Base-by-base conservation (phyloP, 805 yeast species). In the Metschnikowia koreensis region DNA sequence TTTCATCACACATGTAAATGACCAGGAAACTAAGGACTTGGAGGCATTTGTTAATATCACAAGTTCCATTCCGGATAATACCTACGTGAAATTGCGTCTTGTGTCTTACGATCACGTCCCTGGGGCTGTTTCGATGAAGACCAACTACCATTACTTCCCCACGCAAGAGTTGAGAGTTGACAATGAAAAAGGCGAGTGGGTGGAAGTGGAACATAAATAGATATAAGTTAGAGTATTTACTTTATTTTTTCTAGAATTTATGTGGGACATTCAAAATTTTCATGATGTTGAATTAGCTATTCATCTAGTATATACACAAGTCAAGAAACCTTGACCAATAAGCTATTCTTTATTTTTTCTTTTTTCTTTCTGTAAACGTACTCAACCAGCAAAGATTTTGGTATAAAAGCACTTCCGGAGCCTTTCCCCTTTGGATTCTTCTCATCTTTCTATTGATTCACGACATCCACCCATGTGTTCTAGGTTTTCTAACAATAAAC, bases 1-100 rank as follows among this genome's bases (percentile, higher is more conserved):
- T 61, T 91, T 90, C 73, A 87, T 91, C 51, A 91, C 97, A 1
- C 97, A 90, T 65, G 89, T 91, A 42, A 89, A 91, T 66, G 96
- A 89, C 48, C 62, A 70, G 15, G 82, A 85, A 44, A 89, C 96
- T 0, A 82, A 83, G 8, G 87, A 84, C 41, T 66, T 92, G 50
- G 86, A 82, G 29, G 75, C 83, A 3, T 91, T 92, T 61, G 70
- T 87, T 54, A 68, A 73, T 22, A 86, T 81, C 45, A 88, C 87
- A n/a, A 81, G 80, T 57, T 67, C 75, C 15, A 86, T 91, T 46
- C 86, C 89, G 6, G 96, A 91, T 61, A 81, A 83, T 57, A 82
- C 92, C 3, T 92, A 90, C 62, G 86, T 89, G 61, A 87, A 89
- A 62, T 70, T 92, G 55, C 81, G 96, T 56, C 71, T 88, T 38